These are phyloP conservation scores for Pseudocercospora fuligena DNA, from an alignment of 2,329 filamentous ascomycete species.

Conservation along the genomic window DNA sequence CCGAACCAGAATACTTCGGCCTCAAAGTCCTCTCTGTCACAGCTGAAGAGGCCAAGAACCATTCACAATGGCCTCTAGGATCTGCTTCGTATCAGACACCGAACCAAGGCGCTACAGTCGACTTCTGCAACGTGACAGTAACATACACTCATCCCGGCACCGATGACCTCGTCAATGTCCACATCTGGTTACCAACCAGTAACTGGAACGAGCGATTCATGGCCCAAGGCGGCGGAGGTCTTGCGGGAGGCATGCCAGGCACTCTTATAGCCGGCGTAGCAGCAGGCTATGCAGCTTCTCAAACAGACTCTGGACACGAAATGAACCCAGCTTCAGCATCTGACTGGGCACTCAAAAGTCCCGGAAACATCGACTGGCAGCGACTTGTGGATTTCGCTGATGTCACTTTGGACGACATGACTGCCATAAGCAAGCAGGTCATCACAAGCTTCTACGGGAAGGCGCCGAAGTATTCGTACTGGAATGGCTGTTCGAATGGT, in stretches of 20 bases:
- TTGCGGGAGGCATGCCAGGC: neutral
- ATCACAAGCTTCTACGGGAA: constrained; percentile 37
- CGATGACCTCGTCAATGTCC: constrained; percentile 40
- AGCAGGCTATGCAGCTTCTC: constrained; percentile 32
- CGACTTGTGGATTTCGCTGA: constrained; percentile 40
- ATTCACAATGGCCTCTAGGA: neutral
- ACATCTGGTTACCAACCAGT: constrained; percentile 40
- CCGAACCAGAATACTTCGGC: constrained; percentile 2
- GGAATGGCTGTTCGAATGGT: constrained; percentile 42
- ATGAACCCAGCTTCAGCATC: neutral
- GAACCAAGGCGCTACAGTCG: neutral
- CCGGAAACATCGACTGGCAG: constrained; percentile 39
- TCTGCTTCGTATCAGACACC: neutral
- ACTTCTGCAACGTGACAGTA: constrained; percentile 44
- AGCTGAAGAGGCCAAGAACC: neutral
- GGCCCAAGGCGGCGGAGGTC: constrained; percentile 46
- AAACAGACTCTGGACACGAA: constrained; percentile 35
- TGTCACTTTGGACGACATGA: constrained; percentile 37
- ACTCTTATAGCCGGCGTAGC: constrained; percentile 24
- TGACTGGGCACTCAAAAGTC: constrained; percentile 28
- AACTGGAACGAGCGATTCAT: constrained; percentile 43
- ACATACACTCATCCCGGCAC: constrained; percentile 44
- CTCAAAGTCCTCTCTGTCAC: neutral
- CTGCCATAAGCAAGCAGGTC: constrained; percentile 36
- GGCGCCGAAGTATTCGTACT: constrained; percentile 42